Base-by-base conservation (phyloP, 768 basidiomycete genomes). In the Clathrus columnatus region DNA sequence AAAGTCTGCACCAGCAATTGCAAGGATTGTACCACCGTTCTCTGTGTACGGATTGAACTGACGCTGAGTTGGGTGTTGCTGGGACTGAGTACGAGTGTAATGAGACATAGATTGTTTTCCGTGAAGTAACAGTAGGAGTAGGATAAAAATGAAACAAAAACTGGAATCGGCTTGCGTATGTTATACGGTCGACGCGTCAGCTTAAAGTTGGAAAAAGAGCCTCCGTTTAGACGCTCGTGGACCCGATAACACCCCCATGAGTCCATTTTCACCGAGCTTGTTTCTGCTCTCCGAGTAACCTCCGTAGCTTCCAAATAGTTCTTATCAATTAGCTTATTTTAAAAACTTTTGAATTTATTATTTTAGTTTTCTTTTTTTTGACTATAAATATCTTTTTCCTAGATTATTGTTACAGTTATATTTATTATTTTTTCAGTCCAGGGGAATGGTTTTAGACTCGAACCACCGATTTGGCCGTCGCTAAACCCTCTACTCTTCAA, bases 11-110 rank as follows among this genome's bases (percentile, higher is more conserved):
- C 95, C 96, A 4, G 94, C 91, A 67, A 98, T 90, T 65, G 90
- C 90, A 63, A 99, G 83, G 71, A 97, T 95, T 18, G 94, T 93
- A 24, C 96, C 95, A 27, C 95, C 95, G 63, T 97, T 97, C 62
- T 91, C 83, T 1, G 84, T 77, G 79, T 96, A 95, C 0, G 92
- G 92, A 65, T 90, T 85, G 74, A 95, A 94, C 42, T 76, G 74
- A 46, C 81, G 73, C 61, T 84, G 77, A 55, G 80, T 78, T 21
- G 75, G 73, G 18, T 57, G 56, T 26, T 57, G 56, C 24, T 53
- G 50, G 10, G 50, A n/a, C 10, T 26, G 18, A 23, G 26, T 14
- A 51, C 20, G 28, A 2, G 45, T 16, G 23, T 45, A 27, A 20
- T 51, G 29, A 28, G 54, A 30, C 54, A 55, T 55, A 44, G 20